Evolutionary conservation across 805 yeast species (phyloP).

Genomic region (Yarrowia yakushimensis): DNA sequence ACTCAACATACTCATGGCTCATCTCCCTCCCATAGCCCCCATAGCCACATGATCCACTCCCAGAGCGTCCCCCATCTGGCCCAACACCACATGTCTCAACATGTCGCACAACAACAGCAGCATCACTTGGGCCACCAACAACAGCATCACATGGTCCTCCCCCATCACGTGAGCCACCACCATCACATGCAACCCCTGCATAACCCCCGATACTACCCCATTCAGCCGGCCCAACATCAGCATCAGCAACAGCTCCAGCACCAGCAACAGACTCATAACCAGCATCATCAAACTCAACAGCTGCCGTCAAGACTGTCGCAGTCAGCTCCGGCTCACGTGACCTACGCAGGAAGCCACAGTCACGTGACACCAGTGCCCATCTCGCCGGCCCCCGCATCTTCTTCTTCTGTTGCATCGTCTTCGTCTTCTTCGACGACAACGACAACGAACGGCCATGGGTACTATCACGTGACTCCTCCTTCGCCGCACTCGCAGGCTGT

Average conservation of each 20-base stretch:
- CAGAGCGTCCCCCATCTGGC: slow-evolving; percentile 8
- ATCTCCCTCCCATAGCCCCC: not conserved
- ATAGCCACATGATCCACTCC: not conserved
- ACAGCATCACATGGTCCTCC: not conserved
- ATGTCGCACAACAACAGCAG: slow-evolving; percentile 5
- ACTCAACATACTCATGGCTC: not conserved
- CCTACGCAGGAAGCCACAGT: slow-evolving; percentile 3
- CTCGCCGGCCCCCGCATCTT: not conserved
- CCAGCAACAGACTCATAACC: too few relatives aligned
- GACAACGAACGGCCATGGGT: not conserved
- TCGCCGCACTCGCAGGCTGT: slow-evolving; percentile 18
- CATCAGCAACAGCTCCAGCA: not conserved
- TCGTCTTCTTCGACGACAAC: too few relatives aligned
- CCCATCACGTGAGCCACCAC: not conserved
- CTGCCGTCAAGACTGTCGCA: slow-evolving; percentile 2
- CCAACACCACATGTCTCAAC: slow-evolving; percentile 5
- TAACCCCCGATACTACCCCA: slow-evolving; percentile 12
- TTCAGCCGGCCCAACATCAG: slow-evolving; percentile 6
- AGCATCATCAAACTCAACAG: too few relatives aligned
- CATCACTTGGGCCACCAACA: not conserved
- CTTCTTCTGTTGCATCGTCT: too few relatives aligned
- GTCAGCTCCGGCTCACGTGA: slow-evolving; percentile 2
- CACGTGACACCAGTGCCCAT: slow-evolving; percentile 9
- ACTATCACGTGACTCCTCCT: slow-evolving; percentile 15
- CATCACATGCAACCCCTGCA: slow-evolving; percentile 8